phyloP scores from a whole-genome alignment of 257 asterid genomes.

The Solanum peruvianum region DNA sequence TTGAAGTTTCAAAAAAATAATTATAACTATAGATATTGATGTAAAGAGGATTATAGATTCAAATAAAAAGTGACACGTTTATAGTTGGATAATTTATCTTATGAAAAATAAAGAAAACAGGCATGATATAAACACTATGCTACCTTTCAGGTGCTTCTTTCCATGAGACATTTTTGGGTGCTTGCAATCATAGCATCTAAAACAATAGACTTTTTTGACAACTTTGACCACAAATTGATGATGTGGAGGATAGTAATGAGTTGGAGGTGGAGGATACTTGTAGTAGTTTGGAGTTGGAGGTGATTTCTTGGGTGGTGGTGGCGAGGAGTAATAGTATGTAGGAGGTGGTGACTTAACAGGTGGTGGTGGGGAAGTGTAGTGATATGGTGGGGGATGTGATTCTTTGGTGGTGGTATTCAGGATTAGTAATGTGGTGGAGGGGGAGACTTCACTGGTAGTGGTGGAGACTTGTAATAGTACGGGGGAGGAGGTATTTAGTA shows the following conservation, averaged over 20 bases:
- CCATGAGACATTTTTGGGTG: not conserved
- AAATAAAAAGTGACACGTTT: not conserved
- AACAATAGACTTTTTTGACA: conserved; percentile 55
- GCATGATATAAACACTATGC: not conserved
- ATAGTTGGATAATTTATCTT: too few species aligned
- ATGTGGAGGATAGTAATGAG: conserved; percentile 27
- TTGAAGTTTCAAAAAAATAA: not conserved
- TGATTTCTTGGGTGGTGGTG: not conserved
- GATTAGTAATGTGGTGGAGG: too few species aligned
- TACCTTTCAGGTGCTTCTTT: not conserved
- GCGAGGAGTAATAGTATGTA: not conserved
- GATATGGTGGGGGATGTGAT: not conserved
- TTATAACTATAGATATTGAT: not conserved
- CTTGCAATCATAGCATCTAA: conserved; percentile 37
- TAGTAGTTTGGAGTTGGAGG: not conserved
- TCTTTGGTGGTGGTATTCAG: not conserved
- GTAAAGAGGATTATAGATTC: not conserved
- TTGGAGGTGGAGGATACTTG: not conserved
- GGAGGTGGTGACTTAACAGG: not conserved
- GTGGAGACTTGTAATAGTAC: too few species aligned
- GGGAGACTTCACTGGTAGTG: too few species aligned
- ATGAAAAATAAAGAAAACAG: not conserved
- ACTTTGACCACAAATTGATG: conserved; percentile 44
- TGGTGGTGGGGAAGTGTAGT: not conserved
- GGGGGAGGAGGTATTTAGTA: too few species aligned